These are phyloP conservation scores for Sclerotinia nivalis DNA, from an alignment of 2,329 filamentous ascomycete genomes.

Conservation along the genomic window DNA sequence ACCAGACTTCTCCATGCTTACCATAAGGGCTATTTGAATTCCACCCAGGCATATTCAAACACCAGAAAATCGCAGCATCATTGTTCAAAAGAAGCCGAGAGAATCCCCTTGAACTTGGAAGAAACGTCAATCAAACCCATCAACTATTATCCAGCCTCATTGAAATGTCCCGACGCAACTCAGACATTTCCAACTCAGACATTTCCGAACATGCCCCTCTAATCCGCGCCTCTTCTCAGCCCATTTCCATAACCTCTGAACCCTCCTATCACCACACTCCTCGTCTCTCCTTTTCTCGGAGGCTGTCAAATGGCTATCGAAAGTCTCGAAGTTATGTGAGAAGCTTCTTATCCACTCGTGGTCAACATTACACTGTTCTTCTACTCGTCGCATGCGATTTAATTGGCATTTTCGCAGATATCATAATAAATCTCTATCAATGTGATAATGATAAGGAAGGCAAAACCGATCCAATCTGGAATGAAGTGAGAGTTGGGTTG, in stretches of 20 bases:
- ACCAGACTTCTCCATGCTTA: background rate
- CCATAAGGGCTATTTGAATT: background rate
- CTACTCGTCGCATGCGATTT: slow-evolving; percentile 52
- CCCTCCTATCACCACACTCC: slow-evolving; percentile 22
- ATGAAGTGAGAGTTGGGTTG: slow-evolving; percentile 47
- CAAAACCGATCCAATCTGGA: slow-evolving; percentile 37
- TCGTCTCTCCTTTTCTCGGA: background rate
- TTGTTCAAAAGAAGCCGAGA: background rate
- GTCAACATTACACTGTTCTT: slow-evolving; percentile 52
- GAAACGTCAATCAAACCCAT: background rate
- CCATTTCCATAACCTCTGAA: slow-evolving; percentile 17
- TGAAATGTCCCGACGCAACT: slow-evolving; percentile 19
- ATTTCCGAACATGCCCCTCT: slow-evolving; percentile 18
- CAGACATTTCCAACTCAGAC: slow-evolving; percentile 8
- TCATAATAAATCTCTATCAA: slow-evolving; percentile 51
- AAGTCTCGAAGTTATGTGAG: slow-evolving; percentile 2
- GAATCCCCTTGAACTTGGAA: background rate
- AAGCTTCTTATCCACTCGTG: slow-evolving; percentile 46
- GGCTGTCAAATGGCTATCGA: slow-evolving; percentile 16
- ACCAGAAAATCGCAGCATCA: background rate
- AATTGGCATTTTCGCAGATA: slow-evolving; percentile 53
- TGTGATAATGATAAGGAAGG: slow-evolving; percentile 44
- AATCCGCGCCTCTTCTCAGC: slow-evolving; percentile 12
- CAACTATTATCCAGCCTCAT: background rate
- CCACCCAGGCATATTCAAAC: background rate